phyloP scores from a whole-genome alignment of 2,329 filamentous ascomycete species.

The Nothopassalora personata region DNA sequence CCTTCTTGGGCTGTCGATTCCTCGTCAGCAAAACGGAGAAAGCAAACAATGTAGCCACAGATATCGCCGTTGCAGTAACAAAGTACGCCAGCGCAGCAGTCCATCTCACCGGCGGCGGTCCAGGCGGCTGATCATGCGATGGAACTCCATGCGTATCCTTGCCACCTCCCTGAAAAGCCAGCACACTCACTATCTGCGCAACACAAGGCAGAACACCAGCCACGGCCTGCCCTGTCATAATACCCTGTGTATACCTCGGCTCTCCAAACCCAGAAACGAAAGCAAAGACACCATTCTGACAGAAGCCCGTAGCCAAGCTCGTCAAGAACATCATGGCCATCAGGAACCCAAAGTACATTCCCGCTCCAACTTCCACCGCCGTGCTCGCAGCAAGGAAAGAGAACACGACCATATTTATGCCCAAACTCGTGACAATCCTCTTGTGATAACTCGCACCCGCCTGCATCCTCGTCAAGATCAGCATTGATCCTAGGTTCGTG shows the following conservation, averaged over 20 bases:
- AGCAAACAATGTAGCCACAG: conserved; percentile 61
- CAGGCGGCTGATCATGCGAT: conserved; percentile 12
- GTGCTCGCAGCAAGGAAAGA: conserved; percentile 76
- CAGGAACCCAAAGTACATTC: conserved; percentile 71
- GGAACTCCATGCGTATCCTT: background rate
- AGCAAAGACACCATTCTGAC: conserved; percentile 91
- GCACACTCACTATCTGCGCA: conserved; percentile 78
- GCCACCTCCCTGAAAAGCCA: conserved; percentile 50
- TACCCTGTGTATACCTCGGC: conserved; percentile 86
- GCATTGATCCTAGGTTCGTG: conserved; percentile 71
- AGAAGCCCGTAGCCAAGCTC: conserved; percentile 73
- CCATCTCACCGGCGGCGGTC: conserved; percentile 45
- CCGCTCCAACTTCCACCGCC: conserved; percentile 56
- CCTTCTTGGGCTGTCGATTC: conserved; percentile 18
- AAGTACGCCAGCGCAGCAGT: conserved; percentile 87
- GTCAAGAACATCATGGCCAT: conserved; percentile 76
- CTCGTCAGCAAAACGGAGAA: conserved; percentile 65
- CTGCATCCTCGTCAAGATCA: conserved; percentile 75
- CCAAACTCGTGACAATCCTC: conserved; percentile 71
- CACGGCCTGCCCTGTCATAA: conserved; percentile 91
- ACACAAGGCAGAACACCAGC: conserved; percentile 85
- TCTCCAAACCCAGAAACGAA: conserved; percentile 81
- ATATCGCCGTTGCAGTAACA: conserved; percentile 75
- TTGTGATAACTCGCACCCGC: conserved; percentile 78
- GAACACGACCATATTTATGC: conserved; percentile 74